Base-by-base conservation (phyloP, 192 early-diverging fungal genomes). In the Geranomyces variabilis region DNA sequence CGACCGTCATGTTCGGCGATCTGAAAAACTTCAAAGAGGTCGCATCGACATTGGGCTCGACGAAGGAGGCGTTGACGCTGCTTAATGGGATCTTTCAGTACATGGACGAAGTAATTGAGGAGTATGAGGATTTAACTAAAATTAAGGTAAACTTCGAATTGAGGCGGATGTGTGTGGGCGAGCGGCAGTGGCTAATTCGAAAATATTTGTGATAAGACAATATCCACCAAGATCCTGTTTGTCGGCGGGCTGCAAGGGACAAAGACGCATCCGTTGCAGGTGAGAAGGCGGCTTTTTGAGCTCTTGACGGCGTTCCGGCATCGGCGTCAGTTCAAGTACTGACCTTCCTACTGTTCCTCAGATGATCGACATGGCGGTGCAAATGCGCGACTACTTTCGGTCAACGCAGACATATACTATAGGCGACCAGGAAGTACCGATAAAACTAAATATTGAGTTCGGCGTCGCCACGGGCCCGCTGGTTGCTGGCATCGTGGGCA, bases 401-500 rank as follows among this genome's bases (percentile, higher is more conserved):
- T 19, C 31, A 0, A 48, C 67, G 57, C 75, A 79, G 56, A n/a
- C 26, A 33, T 79, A 59, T 56, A 44, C 9, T 19, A 43, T 71
- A 17, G 74, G 63, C 24, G 71, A 65, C 22, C 60, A 29, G 55
- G n/a, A 36, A 1, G 36, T 76, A 41, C 49, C 47, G 2, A 48
- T 76, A 14, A 79, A 81, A 56, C 44, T 83, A 44, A 58, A 81
- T 22, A 67, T 83, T 22, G 74, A 30, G 12, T 79, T 83, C 62
- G 82, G 82, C 22, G 70, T 83, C 8, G 74, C 68, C 15, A 69
- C 74, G 10, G 81, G 81, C 8, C 82, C 82, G 17, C 64, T 83
- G n/a, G 82, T 83, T 19, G 82, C 82, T 28, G 79, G 82, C 21
- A 83, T 83, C 69, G 82, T 83, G 1, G 82, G 82, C 0, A 70